Conservation (phyloP, 2,329 filamentous ascomycete genomes). For the Celoporthe dispersa region DNA sequence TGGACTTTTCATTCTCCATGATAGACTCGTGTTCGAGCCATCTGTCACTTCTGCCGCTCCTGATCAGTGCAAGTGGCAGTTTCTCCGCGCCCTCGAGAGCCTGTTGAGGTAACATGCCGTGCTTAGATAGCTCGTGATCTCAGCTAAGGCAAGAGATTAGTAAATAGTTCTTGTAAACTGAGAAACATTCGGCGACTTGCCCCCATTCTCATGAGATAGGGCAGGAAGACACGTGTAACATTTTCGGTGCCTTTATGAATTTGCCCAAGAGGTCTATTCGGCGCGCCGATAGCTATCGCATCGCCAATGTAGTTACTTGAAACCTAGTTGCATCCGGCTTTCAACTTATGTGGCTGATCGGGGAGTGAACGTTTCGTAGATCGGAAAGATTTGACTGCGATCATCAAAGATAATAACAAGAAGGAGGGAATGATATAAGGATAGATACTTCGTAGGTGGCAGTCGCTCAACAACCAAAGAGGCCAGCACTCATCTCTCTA, state of each 20-base stretch:
- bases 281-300: not conserved
- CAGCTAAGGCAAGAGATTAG: not conserved
- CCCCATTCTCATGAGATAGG: not conserved
- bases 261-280: not conserved
- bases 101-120: not conserved
- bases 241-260: not conserved
- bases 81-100: not conserved
- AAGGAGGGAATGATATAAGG: not conserved
- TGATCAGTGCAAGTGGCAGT: not conserved
- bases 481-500: not conserved
- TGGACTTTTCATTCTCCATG: too few species aligned
- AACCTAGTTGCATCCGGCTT: not conserved
- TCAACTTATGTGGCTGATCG: not conserved
- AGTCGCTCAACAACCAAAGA: not conserved
- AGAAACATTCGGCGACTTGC: not conserved
- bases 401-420: not conserved
- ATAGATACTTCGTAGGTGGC: not conserved
- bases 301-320: not conserved
- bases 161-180: not conserved
- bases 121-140: not conserved
- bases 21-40: too few species aligned
- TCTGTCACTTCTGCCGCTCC: too few species aligned
- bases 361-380: not conserved
- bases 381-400: too few species aligned
- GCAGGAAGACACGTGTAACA: not conserved